Percentiles rank a stretch among this genome's conserved stretches.
Evolutionary conservation across 2,329 filamentous ascomycete species (phyloP).

Genomic region (Trichoderma sp.): DNA sequence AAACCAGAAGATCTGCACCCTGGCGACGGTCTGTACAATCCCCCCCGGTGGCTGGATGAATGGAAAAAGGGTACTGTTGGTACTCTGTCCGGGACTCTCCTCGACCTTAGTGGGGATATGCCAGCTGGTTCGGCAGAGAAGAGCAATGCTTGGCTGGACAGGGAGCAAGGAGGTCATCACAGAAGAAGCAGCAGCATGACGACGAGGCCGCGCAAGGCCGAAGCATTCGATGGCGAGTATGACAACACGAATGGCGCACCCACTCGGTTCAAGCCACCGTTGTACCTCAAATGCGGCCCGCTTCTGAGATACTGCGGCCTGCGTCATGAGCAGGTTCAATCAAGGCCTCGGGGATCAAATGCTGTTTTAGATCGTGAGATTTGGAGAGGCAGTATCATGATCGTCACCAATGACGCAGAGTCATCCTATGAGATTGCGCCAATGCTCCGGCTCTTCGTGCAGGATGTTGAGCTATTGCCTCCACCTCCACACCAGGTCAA

Average conservation of each 20-base stretch:
- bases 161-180: conserved; percentile 39
- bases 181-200: conserved; percentile 46
- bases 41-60: conserved; percentile 63
- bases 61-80: conserved; percentile 68
- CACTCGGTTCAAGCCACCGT: conserved; percentile 74
- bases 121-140: conserved; percentile 39
- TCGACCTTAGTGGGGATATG: conserved; percentile 51
- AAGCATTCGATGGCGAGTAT: conserved; percentile 64
- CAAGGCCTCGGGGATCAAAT: conserved; percentile 27
- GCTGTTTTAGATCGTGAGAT: conserved; percentile 61
- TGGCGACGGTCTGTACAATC: conserved; percentile 55
- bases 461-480: conserved; percentile 77
- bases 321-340: conserved; percentile 55
- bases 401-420: conserved; percentile 80
- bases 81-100: conserved; percentile 53
- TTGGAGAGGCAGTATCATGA: conserved; percentile 94
- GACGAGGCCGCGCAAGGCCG: conserved; percentile 52
- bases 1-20: conserved; percentile 43
- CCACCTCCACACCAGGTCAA: conserved; percentile 68
- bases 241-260: conserved; percentile 57
- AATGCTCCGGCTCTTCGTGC: conserved; percentile 77
- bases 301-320: conserved; percentile 87
- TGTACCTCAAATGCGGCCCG: conserved; percentile 88
- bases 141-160: conserved; percentile 74
- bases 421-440: conserved; percentile 81